These are phyloP conservation scores for Skeletonema grethae DNA, from an alignment of 108 stramenopile species.

Conservation along the genomic window DNA sequence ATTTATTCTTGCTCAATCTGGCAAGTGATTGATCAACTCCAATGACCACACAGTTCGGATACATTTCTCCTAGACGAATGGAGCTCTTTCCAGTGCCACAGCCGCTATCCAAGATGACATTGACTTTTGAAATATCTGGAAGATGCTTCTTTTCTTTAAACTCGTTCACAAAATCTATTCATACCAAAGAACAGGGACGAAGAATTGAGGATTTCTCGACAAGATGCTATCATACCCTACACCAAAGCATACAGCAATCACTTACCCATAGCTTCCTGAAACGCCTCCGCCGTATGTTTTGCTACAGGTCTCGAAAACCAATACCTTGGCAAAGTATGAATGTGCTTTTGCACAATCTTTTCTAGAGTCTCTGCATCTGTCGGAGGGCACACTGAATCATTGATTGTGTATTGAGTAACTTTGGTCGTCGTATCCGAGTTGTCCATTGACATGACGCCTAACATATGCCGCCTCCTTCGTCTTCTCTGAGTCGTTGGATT, in stretches of 20 bases:
- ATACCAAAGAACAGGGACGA: not conserved
- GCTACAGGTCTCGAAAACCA: slow-evolving; percentile 56
- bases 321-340: slow-evolving; percentile 33
- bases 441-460: not conserved
- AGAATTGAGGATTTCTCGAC: not conserved
- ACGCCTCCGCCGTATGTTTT: slow-evolving; percentile 61
- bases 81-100: slow-evolving; percentile 89
- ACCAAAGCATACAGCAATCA: not conserved
- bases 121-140: slow-evolving; percentile 7
- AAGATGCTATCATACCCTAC: not conserved
- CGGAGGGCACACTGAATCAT: slow-evolving; percentile 55
- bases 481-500: not conserved
- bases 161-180: slow-evolving; percentile 23
- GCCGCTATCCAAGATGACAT: slow-evolving; percentile 82
- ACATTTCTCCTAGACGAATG: slow-evolving; percentile 49
- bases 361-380: slow-evolving; percentile 36
- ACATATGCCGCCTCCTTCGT: not conserved
- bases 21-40: slow-evolving; percentile 88
- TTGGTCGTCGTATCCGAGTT: not conserved
- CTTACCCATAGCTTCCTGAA: slow-evolving; percentile 42
- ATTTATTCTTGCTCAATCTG: slow-evolving; percentile 57
- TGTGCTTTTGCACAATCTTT: slow-evolving; percentile 47
- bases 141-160: slow-evolving; percentile 4
- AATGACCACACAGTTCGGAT: slow-evolving; percentile 73
- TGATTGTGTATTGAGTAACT: slow-evolving; percentile 61